Evolutionary conservation across 192 early-diverging fungal species (phyloP).

Genomic region (Nowakowskiella sp.): DNA sequence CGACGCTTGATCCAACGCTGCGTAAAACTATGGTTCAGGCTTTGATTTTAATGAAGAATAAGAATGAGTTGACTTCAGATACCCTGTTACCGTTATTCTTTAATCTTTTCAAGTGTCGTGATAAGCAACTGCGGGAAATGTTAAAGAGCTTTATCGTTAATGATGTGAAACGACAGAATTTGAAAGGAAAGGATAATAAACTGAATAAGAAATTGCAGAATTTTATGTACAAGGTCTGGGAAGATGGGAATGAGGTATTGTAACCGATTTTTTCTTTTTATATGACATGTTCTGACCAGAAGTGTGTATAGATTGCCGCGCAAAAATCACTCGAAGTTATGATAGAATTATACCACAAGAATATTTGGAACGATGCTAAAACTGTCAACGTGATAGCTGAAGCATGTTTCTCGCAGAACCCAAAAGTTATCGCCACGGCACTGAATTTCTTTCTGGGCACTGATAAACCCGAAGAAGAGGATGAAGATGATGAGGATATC

Average conservation of each 20-base stretch:
- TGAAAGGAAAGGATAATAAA: slow-evolving; percentile 91
- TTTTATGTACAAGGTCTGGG: slow-evolving; percentile 96
- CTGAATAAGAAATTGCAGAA: slow-evolving; percentile 96
- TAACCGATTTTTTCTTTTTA: background rate
- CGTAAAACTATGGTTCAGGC: slow-evolving; percentile 84
- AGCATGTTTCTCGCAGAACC: slow-evolving; percentile 85
- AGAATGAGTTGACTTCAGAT: slow-evolving; percentile 32
- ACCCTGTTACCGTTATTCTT: slow-evolving; percentile 87
- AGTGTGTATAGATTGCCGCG: slow-evolving; percentile 63
- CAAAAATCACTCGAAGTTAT: slow-evolving; percentile 94
- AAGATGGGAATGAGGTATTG: slow-evolving; percentile 46
- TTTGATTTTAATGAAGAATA: slow-evolving; percentile 81
- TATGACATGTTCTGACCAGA: background rate
- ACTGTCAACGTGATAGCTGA: slow-evolving; percentile 97
- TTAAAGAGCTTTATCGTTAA: slow-evolving; percentile 91
- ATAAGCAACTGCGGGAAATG: slow-evolving; percentile 81
- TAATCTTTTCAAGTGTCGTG: slow-evolving; percentile 86
- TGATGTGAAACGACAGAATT: slow-evolving; percentile 91
- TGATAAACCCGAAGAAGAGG: slow-evolving; percentile 53
- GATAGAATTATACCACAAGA: slow-evolving; percentile 94
- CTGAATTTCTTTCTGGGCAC: slow-evolving; percentile 87
- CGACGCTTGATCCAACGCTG: slow-evolving; percentile 73
- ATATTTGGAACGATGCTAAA: slow-evolving; percentile 97
- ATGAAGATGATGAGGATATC: slow-evolving; percentile 65
- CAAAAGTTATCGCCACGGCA: slow-evolving; percentile 89